Evolutionary conservation across 169 alveolate species (phyloP).

Genomic region (Plasmodium gonderi): DNA sequence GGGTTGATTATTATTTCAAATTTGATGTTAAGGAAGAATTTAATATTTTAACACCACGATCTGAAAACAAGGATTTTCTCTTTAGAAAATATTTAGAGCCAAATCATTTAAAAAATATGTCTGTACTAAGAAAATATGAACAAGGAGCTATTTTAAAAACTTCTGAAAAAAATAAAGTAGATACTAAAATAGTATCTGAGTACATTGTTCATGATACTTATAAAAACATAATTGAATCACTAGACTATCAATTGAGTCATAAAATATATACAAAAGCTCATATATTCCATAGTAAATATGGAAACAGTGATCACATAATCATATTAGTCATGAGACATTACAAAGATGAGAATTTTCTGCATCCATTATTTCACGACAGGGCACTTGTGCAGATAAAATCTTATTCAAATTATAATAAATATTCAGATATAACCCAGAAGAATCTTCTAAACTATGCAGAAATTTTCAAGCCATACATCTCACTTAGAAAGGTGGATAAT

Average conservation of each 20-base stretch:
- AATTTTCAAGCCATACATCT: slow-evolving; percentile 55
- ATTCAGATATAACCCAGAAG: slow-evolving; percentile 62
- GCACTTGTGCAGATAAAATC: slow-evolving; percentile 69
- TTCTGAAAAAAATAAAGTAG: slow-evolving; percentile 58
- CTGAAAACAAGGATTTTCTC: slow-evolving; percentile 32
- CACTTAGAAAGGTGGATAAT: slow-evolving; percentile 49
- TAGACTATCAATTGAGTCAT: slow-evolving; percentile 31
- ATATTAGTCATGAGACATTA: slow-evolving; percentile 80
- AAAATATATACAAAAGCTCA: slow-evolving; percentile 63
- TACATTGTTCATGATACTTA: slow-evolving; percentile 46
- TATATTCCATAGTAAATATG: slow-evolving; percentile 80
- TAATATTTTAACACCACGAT: slow-evolving; percentile 39
- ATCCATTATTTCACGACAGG: slow-evolving; percentile 57
- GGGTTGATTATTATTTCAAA: slow-evolving; percentile 69
- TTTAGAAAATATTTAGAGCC: slow-evolving; percentile 73
- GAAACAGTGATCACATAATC: slow-evolving; percentile 78
- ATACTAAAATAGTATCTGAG: slow-evolving; percentile 61
- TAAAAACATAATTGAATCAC: slow-evolving; percentile 18
- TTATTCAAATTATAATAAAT: slow-evolving; percentile 32
- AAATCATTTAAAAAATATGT: slow-evolving; percentile 40
- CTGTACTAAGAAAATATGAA: slow-evolving; percentile 49
- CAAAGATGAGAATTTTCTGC: slow-evolving; percentile 33
- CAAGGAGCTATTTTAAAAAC: slow-evolving; percentile 48
- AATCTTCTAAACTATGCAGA: slow-evolving; percentile 66
- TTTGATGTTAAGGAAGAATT: slow-evolving; percentile 23